A percentile compares a stretch with the other conserved stretches of the same genome.
These are phyloP conservation scores for Diaporthe ilicicola DNA, from an alignment of 2,329 filamentous ascomycete species.

Conservation along the genomic window DNA sequence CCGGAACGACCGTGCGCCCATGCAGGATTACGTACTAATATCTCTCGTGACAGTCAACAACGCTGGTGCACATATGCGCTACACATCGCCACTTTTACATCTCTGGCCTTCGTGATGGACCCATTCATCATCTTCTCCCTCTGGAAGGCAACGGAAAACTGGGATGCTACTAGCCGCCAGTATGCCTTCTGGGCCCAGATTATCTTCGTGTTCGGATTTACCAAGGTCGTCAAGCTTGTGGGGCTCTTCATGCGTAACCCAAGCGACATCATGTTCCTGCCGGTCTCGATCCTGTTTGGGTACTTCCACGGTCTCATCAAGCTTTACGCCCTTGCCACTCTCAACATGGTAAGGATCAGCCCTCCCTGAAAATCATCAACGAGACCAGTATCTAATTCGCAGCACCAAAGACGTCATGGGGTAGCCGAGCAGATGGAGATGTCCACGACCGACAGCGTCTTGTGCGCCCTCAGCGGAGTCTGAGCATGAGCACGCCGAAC, in stretches of 20 bases:
- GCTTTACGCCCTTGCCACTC: constrained; percentile 83
- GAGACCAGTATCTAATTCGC: constrained; percentile 24
- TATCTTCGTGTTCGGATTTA: constrained; percentile 80
- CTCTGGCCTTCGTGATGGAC: constrained; percentile 83
- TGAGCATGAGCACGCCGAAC: constrained; percentile 54
- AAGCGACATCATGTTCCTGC: constrained; percentile 79
- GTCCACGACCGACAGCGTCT: constrained; percentile 79
- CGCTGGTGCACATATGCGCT: constrained; percentile 94
- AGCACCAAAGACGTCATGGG: constrained; percentile 83
- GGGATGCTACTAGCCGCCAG: constrained; percentile 61
- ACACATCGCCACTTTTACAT: constrained; percentile 91
- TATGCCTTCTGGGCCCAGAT: constrained; percentile 69
- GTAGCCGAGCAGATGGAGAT: constrained; percentile 91
- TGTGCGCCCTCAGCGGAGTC: constrained; percentile 54
- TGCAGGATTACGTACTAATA: constrained; percentile 23
- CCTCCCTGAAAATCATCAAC: neutral
- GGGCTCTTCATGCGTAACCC: constrained; percentile 88
- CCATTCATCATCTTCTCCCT: constrained; percentile 74
- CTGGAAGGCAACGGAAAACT: constrained; percentile 72
- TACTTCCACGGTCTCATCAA: constrained; percentile 95
- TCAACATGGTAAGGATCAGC: constrained; percentile 75
- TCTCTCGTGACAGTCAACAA: constrained; percentile 70
- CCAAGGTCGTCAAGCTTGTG: constrained; percentile 90
- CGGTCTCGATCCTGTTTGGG: constrained; percentile 88
- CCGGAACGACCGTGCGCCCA: constrained; percentile 30